Percentiles rank a stretch among this genome's conserved stretches.
Evolutionary conservation across 2,329 filamentous ascomycete genomes (phyloP).

Genomic region (Alternaria alternata): DNA sequence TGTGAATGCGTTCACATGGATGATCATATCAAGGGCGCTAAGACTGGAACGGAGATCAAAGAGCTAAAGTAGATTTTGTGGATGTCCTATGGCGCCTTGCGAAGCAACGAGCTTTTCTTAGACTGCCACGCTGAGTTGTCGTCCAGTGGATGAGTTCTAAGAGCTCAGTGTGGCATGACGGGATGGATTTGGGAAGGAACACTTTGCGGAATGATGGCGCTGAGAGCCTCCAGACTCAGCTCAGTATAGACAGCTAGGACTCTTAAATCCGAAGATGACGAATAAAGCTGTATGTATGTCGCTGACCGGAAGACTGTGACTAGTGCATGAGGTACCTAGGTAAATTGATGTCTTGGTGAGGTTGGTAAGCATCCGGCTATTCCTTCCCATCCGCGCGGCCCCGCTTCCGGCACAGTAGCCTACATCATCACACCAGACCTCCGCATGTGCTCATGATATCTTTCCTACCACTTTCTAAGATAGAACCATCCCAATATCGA

Average conservation of each 20-base stretch:
- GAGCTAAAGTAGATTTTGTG: too few relatives aligned
- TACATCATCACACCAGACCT: slow-evolving; percentile 7
- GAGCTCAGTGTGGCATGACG: too few relatives aligned
- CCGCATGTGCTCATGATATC: not conserved
- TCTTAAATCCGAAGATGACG: not conserved
- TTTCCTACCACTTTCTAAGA: not conserved
- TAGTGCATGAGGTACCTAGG: not conserved
- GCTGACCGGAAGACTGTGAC: not conserved
- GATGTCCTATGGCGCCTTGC: too few relatives aligned
- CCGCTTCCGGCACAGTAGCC: slow-evolving; percentile 8
- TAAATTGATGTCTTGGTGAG: not conserved
- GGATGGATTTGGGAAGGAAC: too few relatives aligned
- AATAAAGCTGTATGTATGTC: not conserved
- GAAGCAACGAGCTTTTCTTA: too few relatives aligned
- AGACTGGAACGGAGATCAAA: too few relatives aligned
- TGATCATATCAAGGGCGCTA: too few relatives aligned
- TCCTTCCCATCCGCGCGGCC: slow-evolving; percentile 6
- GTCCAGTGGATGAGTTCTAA: too few relatives aligned
- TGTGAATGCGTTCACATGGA: too few relatives aligned
- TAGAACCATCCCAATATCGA: fast-evolving
- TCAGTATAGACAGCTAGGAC: fast-evolving
- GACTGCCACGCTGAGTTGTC: too few relatives aligned
- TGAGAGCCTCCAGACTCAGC: not conserved
- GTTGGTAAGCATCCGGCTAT: slow-evolving; percentile 16
- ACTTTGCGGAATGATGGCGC: not conserved